Conservation (phyloP, 345 rosid genomes). For the Gossypium sturtianum region DNA sequence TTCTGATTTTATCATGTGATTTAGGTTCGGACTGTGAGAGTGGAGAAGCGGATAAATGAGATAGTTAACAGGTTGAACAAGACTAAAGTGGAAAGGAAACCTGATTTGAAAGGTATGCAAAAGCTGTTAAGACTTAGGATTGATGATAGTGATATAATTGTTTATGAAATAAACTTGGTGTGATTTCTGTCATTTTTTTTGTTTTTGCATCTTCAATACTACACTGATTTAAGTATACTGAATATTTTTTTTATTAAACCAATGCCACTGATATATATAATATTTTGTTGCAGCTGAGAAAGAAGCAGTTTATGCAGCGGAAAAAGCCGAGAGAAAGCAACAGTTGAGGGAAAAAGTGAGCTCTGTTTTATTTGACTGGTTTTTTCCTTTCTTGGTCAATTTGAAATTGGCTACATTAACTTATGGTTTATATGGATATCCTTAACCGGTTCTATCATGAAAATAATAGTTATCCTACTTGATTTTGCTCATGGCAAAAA, state of each 20-base stretch:
- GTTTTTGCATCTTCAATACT: background rate
- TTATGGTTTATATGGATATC: background rate
- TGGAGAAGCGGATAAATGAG: slow-evolving; percentile 91
- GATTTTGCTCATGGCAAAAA: background rate
- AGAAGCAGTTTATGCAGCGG: slow-evolving; percentile 88
- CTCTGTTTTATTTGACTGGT: slow-evolving; percentile 1
- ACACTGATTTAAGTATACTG: background rate
- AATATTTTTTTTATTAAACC: slow-evolving; percentile 1
- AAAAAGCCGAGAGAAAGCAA: slow-evolving; percentile 80
- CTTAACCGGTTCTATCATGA: background rate
- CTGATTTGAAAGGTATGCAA: slow-evolving; percentile 79
- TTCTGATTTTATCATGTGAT: slow-evolving; percentile 16
- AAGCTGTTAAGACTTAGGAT: background rate
- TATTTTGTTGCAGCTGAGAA: slow-evolving; percentile 70
- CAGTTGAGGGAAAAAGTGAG: slow-evolving; percentile 82
- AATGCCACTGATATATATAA: slow-evolving; percentile 2
- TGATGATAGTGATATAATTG: background rate
- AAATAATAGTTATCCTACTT: background rate
- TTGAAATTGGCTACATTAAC: background rate
- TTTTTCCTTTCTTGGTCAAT: background rate
- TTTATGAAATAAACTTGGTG: background rate
- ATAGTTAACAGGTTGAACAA: slow-evolving; percentile 87
- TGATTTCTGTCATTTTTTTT: background rate
- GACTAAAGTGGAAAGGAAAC: slow-evolving; percentile 85
- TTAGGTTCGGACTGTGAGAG: slow-evolving; percentile 85